Conservation (phyloP, 768 basidiomycete species). For the Pulveroboletus sp. region DNA sequence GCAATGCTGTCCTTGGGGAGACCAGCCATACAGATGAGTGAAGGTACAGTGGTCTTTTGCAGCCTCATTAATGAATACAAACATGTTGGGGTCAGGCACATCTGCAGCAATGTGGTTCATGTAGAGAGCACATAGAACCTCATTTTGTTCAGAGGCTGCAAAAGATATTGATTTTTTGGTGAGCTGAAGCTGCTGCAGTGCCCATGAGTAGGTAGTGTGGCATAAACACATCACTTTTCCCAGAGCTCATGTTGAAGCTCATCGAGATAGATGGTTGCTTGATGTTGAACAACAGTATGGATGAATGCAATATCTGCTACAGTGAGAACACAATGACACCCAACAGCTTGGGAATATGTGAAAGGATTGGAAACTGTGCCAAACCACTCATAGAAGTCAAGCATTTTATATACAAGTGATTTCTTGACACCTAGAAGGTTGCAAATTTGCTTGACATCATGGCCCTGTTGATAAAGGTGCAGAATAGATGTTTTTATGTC, state of each 20-base stretch:
- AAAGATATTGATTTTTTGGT: neutral
- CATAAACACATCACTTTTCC: neutral
- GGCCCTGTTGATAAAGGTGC: neutral
- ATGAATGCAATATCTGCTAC: too few relatives aligned
- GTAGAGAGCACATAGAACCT: neutral
- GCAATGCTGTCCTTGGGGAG: neutral
- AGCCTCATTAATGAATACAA: conserved; percentile 24
- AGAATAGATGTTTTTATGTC: conserved; percentile 1
- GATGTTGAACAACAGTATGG: too few relatives aligned
- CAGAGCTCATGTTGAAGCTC: neutral
- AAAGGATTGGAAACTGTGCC: too few relatives aligned
- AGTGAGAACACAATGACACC: neutral
- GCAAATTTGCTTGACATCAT: conserved; percentile 1
- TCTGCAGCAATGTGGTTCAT: conserved; percentile 13
- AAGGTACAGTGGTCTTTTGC: conserved; percentile 9
- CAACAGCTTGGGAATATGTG: too few relatives aligned
- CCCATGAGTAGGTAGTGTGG: neutral
- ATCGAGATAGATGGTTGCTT: neutral
- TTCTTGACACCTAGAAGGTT: neutral
- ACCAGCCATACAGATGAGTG: neutral
- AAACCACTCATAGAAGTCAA: neutral
- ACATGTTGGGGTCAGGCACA: conserved; percentile 18
- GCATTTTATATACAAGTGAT: neutral
- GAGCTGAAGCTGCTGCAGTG: neutral
- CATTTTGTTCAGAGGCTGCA: neutral